Conservation (phyloP, 2,329 filamentous ascomycete genomes). For the Aulographum hederae region DNA sequence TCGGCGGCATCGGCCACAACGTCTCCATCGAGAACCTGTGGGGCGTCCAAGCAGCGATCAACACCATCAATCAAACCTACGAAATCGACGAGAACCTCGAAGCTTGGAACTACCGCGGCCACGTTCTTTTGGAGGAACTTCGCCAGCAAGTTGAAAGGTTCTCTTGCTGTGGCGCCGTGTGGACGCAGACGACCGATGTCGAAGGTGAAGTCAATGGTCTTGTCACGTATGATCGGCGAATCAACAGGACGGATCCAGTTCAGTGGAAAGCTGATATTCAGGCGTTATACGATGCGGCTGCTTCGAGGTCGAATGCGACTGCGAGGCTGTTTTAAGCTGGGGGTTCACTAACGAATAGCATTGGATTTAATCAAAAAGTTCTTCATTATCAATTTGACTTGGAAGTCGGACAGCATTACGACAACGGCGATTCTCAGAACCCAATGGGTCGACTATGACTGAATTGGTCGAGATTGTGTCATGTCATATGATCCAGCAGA, state of each 20-base stretch:
- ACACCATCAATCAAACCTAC: slow-evolving; percentile 47
- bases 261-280: slow-evolving; percentile 45
- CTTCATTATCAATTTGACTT: too few species aligned
- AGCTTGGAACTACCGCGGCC: slow-evolving; percentile 48
- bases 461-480: too few species aligned
- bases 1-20: slow-evolving; percentile 50
- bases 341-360: too few species aligned
- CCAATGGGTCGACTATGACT: too few species aligned
- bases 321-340: too few species aligned
- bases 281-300: slow-evolving; percentile 36
- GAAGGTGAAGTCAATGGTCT: slow-evolving; percentile 59
- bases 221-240: slow-evolving; percentile 47
- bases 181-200: slow-evolving; percentile 59
- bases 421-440: too few species aligned
- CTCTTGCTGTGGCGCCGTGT: slow-evolving; percentile 48
- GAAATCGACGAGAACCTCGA: slow-evolving; percentile 41
- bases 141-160: slow-evolving; percentile 32
- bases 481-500: too few species aligned
- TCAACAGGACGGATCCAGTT: slow-evolving; percentile 35
- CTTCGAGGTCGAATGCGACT: neutral
- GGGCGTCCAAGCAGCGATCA: slow-evolving; percentile 41
- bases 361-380: too few species aligned
- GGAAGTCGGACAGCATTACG: too few species aligned
- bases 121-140: slow-evolving; percentile 30
- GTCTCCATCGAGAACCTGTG: slow-evolving; percentile 45